phyloP scores from a whole-genome alignment of 176 grass and related monocot species.

The Otatea glauca region DNA sequence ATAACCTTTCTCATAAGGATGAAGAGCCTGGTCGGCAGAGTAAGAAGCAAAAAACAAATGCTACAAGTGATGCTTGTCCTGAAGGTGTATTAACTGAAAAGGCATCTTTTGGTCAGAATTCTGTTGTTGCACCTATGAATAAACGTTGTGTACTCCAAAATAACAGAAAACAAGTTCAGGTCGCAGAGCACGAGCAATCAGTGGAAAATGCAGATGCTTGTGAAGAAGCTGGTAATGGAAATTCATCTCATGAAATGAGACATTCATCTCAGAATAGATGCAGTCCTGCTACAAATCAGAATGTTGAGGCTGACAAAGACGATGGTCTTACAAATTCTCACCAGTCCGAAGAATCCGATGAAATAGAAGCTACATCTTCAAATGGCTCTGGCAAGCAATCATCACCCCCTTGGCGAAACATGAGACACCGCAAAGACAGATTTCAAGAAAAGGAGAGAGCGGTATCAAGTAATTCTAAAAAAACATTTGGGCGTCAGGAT shows the following conservation, averaged over 20 bases:
- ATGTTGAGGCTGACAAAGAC: slow-evolving; percentile 20
- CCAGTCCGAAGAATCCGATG: slow-evolving; percentile 29
- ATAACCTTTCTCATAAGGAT: slow-evolving; percentile 21
- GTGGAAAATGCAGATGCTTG: slow-evolving; percentile 31
- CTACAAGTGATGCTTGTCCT: slow-evolving; percentile 8
- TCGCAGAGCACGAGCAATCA: slow-evolving; percentile 23
- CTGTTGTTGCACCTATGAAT: slow-evolving; percentile 16
- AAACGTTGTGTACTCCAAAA: slow-evolving; percentile 19
- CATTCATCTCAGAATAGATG: slow-evolving; percentile 34
- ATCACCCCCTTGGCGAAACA: slow-evolving; percentile 40
- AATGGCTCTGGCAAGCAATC: slow-evolving; percentile 35
- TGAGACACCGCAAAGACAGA: slow-evolving; percentile 10
- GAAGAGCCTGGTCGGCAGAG: slow-evolving; percentile 5
- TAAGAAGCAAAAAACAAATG: slow-evolving; percentile 43
- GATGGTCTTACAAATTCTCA: slow-evolving; percentile 29
- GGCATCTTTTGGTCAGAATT: not conserved
- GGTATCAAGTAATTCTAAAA: slow-evolving; percentile 22
- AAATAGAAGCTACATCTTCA: slow-evolving; percentile 45
- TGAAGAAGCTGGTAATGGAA: slow-evolving; percentile 35
- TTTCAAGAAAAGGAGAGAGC: slow-evolving; percentile 30
- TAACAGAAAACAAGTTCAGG: slow-evolving; percentile 26
- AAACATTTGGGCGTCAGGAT: slow-evolving; percentile 29
- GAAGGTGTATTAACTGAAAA: slow-evolving; percentile 33
- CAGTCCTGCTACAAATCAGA: slow-evolving; percentile 26
- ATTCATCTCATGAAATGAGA: slow-evolving; percentile 26